Conservation (phyloP, 148 eudicot genomes). For the Diospyros kaki region DNA sequence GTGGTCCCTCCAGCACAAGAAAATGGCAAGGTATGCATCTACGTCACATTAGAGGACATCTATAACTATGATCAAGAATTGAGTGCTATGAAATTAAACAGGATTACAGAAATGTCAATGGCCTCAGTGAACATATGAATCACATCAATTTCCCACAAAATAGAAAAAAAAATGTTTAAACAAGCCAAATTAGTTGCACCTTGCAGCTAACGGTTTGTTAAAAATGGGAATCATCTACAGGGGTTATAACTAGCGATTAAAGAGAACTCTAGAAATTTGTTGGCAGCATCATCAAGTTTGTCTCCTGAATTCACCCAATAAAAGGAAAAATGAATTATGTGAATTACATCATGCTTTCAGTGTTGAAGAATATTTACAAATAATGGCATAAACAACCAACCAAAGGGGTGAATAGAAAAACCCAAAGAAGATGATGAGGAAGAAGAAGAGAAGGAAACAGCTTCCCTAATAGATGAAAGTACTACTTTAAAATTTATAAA, state of each 20-base stretch:
- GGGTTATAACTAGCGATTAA: not conserved
- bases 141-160: not conserved
- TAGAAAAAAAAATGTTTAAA: not conserved
- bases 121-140: not conserved
- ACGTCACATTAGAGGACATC: too few relatives aligned
- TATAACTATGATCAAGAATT: too few relatives aligned
- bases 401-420: not conserved
- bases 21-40: too few relatives aligned
- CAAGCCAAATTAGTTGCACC: not conserved
- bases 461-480: too few relatives aligned
- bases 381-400: not conserved
- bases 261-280: not conserved
- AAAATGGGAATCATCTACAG: not conserved
- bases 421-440: not conserved
- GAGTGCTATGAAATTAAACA: not conserved
- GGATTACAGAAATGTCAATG: too few relatives aligned
- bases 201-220: not conserved
- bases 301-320: not conserved
- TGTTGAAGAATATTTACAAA: not conserved
- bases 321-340: not conserved
- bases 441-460: too few relatives aligned
- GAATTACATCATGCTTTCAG: not conserved
- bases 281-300: not conserved
- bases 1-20: too few relatives aligned
- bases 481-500: too few relatives aligned